Evolutionary conservation across 2,329 filamentous ascomycete genomes (phyloP).

Genomic region (Gaeumannomyces tritici): DNA sequence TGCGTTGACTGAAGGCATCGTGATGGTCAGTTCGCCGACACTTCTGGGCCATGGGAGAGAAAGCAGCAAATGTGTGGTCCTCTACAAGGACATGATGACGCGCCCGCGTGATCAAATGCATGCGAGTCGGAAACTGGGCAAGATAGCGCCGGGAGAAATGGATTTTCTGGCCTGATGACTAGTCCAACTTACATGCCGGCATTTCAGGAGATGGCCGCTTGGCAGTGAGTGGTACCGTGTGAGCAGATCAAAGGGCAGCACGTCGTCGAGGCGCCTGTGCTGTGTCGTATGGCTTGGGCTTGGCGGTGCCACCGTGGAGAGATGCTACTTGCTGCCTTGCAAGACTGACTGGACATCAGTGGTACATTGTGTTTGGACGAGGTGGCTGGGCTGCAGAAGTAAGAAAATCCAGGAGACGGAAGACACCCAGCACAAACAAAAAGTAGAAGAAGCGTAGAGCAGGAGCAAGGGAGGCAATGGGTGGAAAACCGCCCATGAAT

Average conservation of each 20-base stretch:
- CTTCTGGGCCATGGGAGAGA: too few species aligned
- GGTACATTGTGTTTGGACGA: background rate
- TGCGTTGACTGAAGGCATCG: constrained; percentile 31
- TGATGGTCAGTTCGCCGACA: background rate
- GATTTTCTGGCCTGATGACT: background rate
- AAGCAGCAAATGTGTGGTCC: too few species aligned
- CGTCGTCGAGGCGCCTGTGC: too few species aligned
- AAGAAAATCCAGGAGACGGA: background rate
- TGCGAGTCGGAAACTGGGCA: background rate
- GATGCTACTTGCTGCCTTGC: background rate
- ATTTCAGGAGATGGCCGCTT: background rate
- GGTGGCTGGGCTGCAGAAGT: background rate
- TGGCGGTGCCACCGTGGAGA: too few species aligned
- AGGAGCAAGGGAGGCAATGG: too few species aligned
- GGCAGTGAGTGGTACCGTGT: background rate
- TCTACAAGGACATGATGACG: too few species aligned
- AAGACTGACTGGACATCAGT: background rate
- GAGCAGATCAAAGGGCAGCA: too few species aligned
- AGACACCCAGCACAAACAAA: background rate
- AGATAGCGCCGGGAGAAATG: too few species aligned
- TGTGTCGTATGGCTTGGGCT: too few species aligned
- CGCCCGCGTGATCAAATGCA: background rate
- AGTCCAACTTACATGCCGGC: background rate
- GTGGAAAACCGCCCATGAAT: background rate
- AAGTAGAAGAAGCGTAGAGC: too few species aligned